These are phyloP conservation scores for Venustampulla echinocandica DNA, from an alignment of 495 filamentous ascomycete species.

Conservation along the genomic window DNA sequence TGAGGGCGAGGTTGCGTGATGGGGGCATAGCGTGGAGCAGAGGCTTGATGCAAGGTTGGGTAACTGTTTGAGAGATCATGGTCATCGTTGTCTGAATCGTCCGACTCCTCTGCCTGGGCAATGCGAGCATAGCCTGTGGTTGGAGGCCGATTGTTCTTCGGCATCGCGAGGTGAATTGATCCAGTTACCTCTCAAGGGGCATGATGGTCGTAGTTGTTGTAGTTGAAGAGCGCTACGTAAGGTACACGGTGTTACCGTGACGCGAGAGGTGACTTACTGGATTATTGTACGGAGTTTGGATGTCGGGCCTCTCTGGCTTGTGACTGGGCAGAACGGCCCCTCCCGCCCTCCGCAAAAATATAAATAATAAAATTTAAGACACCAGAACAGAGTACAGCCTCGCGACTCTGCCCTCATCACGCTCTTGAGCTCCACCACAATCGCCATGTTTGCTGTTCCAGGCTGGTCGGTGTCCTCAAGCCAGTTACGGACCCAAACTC, in stretches of 20 bases:
- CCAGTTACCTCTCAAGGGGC: not conserved
- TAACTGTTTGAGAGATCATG: constrained; percentile 45
- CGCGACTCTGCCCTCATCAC: not conserved
- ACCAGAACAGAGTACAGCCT: not conserved
- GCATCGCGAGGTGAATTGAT: constrained; percentile 7
- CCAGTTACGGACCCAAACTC: constrained; percentile 58
- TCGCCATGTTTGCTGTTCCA: constrained; percentile 81
- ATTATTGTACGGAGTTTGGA: too few relatives aligned
- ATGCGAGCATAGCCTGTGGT: constrained; percentile 89
- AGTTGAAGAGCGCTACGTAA: too few relatives aligned
- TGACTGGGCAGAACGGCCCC: too few relatives aligned
- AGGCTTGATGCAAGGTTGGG: constrained; percentile 49
- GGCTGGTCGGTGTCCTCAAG: constrained; percentile 76
- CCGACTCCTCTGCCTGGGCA: constrained; percentile 80
- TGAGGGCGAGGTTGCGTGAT: constrained; percentile 51
- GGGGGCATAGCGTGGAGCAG: constrained; percentile 62
- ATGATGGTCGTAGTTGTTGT: not conserved
- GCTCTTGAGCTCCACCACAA: not conserved
- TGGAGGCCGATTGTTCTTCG: constrained; percentile 28
- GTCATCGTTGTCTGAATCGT: constrained; percentile 52
- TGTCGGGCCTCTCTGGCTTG: too few relatives aligned
- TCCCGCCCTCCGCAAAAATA: not conserved
- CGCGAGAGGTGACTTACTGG: too few relatives aligned
- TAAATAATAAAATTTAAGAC: not conserved
- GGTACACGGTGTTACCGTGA: too few relatives aligned